phyloP scores from a whole-genome alignment of 495 filamentous ascomycete species.

The Apiosordaria backusii region DNA sequence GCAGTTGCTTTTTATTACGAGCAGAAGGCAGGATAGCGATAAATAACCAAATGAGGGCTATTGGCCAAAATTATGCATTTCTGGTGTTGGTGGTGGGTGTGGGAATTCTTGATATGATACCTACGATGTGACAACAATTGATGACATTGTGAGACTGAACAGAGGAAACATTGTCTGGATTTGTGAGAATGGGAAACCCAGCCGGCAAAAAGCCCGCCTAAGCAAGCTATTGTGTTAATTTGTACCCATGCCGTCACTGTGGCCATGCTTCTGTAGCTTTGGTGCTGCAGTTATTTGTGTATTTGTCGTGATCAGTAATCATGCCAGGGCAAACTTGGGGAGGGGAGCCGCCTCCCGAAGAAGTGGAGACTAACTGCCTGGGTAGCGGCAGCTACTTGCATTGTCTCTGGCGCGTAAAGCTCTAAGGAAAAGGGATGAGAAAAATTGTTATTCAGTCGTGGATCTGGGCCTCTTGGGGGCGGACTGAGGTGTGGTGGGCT shows the following conservation, averaged over 20 bases:
- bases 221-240: too few species aligned
- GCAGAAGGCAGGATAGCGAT: not conserved
- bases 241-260: too few species aligned
- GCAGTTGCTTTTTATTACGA: not conserved
- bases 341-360: not conserved
- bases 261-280: not conserved
- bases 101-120: too few species aligned
- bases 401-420: not conserved
- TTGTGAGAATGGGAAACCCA: too few species aligned
- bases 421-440: not conserved
- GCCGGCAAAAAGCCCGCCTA: too few species aligned
- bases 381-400: not conserved
- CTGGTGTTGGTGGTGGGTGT: not conserved
- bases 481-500: not conserved
- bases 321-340: not conserved
- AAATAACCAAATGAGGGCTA: not conserved
- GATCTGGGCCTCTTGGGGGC: too few species aligned
- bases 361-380: not conserved
- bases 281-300: conserved; percentile 3
- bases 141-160: too few species aligned
- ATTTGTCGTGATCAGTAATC: not conserved
- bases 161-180: too few species aligned
- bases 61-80: not conserved
- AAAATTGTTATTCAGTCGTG: too few species aligned
- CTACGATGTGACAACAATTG: too few species aligned